A percentile compares a stretch with the other conserved stretches of the same genome.
Conservation (phyloP, 148 eudicot species). For the Heliosperma pusillum region DNA sequence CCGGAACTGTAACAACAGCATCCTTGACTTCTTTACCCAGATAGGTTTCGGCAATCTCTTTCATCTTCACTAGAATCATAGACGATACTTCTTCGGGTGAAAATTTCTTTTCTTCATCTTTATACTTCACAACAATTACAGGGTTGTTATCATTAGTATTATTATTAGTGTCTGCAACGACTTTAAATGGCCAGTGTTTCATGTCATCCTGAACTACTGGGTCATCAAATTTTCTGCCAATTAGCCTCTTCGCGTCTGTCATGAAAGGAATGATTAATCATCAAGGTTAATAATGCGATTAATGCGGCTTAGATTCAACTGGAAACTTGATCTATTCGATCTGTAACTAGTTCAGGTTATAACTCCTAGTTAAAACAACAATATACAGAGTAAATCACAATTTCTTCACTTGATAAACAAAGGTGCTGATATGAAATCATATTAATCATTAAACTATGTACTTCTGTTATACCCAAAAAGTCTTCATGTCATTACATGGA, state of each 20-base stretch:
- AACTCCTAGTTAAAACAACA: too few relatives aligned
- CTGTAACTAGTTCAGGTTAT: too few relatives aligned
- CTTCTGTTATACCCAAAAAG: too few relatives aligned
- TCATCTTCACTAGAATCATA: slow-evolving; percentile 23
- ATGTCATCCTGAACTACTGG: background rate
- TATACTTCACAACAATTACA: slow-evolving; percentile 19
- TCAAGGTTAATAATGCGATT: too few relatives aligned
- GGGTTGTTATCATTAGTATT: background rate
- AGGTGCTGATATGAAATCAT: too few relatives aligned
- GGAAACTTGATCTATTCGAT: too few relatives aligned
- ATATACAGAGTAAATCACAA: too few relatives aligned
- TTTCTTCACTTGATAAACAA: too few relatives aligned
- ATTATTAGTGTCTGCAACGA: background rate
- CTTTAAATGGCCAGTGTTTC: slow-evolving; percentile 7
- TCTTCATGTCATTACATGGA: too few relatives aligned
- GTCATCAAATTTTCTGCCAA: slow-evolving; percentile 14
- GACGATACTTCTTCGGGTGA: slow-evolving; percentile 24
- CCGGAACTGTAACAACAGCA: slow-evolving; percentile 28
- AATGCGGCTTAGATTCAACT: too few relatives aligned
- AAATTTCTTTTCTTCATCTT: slow-evolving; percentile 20
- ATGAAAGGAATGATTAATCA: background rate
- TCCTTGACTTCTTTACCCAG: slow-evolving; percentile 1
- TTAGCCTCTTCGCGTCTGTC: slow-evolving; percentile 23
- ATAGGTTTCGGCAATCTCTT: slow-evolving; percentile 4
- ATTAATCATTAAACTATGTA: too few relatives aligned